Percentiles rank a stretch among this genome's conserved stretches.
Evolutionary conservation across 2,329 filamentous ascomycete genomes (phyloP).

Genomic region (Mycosphaerella sp.): DNA sequence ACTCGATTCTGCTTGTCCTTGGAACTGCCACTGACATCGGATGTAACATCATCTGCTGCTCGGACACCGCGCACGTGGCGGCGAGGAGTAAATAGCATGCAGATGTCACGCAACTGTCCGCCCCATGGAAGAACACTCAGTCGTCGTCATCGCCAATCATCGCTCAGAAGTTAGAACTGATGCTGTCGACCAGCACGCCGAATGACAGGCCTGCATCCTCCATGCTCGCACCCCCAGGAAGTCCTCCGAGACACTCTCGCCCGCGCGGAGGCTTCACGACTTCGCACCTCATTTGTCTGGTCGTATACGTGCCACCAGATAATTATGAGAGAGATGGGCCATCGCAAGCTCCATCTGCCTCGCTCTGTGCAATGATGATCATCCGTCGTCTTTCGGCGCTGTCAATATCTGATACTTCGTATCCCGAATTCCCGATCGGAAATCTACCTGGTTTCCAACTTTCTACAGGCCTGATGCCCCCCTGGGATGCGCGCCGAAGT

Average conservation of each 20-base stretch:
- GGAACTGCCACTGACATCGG: too few species aligned
- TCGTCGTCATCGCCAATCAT: neutral
- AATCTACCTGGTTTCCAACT: slow-evolving; percentile 3
- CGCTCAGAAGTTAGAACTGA: too few species aligned
- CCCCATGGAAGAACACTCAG: too few species aligned
- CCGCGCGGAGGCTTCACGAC: too few species aligned
- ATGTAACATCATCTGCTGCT: neutral
- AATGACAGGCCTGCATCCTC: neutral
- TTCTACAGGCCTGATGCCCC: slow-evolving; percentile 7
- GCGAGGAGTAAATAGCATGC: neutral
- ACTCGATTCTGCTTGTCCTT: too few species aligned
- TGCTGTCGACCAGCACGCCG: too few species aligned
- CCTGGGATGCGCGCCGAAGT: neutral
- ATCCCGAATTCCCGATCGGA: neutral
- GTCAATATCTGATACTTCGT: neutral
- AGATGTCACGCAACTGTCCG: neutral
- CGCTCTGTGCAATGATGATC: neutral
- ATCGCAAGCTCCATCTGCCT: neutral
- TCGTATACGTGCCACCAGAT: neutral
- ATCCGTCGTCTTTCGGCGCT: neutral
- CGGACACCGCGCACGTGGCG: too few species aligned
- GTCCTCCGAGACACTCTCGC: too few species aligned
- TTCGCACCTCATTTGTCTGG: too few species aligned
- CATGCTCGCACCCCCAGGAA: neutral
- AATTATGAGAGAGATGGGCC: neutral